These are phyloP conservation scores for Boletales sp. DNA, from an alignment of 768 basidiomycete genomes.

Conservation along the genomic window DNA sequence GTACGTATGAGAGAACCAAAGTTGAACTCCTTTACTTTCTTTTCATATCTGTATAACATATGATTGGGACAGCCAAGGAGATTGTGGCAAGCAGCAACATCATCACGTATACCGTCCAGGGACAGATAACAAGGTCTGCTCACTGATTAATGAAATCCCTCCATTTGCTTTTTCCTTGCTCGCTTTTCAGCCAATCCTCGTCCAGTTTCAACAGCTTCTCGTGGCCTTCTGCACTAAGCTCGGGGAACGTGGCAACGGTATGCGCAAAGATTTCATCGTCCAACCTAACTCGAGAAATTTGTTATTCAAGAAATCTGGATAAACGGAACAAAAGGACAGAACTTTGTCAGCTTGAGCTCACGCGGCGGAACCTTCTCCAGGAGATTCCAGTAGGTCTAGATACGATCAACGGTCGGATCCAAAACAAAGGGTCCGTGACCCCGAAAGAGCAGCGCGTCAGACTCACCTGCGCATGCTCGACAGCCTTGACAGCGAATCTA, in stretches of 20 bases:
- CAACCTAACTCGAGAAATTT: slow-evolving; percentile 42
- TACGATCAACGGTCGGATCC: slow-evolving; percentile 9
- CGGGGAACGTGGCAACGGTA: slow-evolving; percentile 76
- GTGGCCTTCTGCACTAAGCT: slow-evolving; percentile 52
- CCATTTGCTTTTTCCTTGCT: slow-evolving; percentile 87
- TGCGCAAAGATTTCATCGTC: slow-evolving; percentile 92
- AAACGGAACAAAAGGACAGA: neutral
- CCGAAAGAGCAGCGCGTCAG: slow-evolving; percentile 4
- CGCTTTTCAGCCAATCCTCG: slow-evolving; percentile 91
- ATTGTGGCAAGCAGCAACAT: slow-evolving; percentile 8
- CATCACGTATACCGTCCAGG: neutral
- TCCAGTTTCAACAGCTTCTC: slow-evolving; percentile 57
- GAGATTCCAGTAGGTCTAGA: slow-evolving; percentile 92
- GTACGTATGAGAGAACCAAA: slow-evolving; percentile 93
- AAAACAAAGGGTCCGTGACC: neutral
- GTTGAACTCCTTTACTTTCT: slow-evolving; percentile 90
- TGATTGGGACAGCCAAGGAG: no score
- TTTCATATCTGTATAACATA: slow-evolving; percentile 63
- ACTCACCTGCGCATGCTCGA: slow-evolving; percentile 90
- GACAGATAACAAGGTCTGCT: slow-evolving; percentile 18
- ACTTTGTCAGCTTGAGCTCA: slow-evolving; percentile 83
- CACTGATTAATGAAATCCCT: slow-evolving; percentile 78
- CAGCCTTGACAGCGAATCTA: slow-evolving; percentile 69
- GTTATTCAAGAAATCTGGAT: slow-evolving; percentile 8
- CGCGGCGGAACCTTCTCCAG: slow-evolving; percentile 75